Percentiles rank a stretch among this genome's conserved stretches.
These are phyloP conservation scores for Farysia itapuensis DNA, from an alignment of 1,284 basidiomycete genomes.

Conservation along the genomic window DNA sequence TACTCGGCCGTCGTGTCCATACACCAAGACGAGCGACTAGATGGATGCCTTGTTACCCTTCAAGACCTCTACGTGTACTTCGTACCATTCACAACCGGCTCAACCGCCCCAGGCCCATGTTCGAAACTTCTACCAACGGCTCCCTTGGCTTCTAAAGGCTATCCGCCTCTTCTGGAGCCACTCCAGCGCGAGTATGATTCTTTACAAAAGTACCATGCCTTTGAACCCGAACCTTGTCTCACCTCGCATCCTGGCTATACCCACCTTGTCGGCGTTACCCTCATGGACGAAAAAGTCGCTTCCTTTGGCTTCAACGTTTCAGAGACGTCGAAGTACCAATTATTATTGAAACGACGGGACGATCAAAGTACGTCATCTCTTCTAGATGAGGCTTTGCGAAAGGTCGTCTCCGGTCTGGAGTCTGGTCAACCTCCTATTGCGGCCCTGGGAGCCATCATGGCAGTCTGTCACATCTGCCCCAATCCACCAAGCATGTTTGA, in stretches of 20 bases:
- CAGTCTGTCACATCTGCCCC: no score
- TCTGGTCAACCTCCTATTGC: no score
- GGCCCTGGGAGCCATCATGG: no score
- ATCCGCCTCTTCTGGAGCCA: conserved; percentile 19
- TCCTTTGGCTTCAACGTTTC: conserved; percentile 28
- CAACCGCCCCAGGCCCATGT: neutral
- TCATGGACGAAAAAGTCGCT: conserved; percentile 16
- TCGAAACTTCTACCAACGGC: conserved; percentile 1
- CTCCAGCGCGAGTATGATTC: conserved; percentile 19
- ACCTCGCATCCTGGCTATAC: conserved; percentile 1
- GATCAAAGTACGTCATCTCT: neutral
- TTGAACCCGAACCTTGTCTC: conserved; percentile 7
- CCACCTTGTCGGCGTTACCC: conserved; percentile 8
- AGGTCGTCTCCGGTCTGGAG: no score
- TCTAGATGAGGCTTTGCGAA: conserved; percentile 7
- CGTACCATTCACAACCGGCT: neutral
- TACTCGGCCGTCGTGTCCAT: conserved; percentile 12
- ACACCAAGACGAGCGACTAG: neutral
- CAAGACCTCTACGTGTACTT: conserved; percentile 23
- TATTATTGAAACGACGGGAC: conserved; percentile 2
- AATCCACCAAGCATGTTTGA: no score
- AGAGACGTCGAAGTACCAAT: conserved; percentile 10
- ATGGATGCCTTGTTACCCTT: conserved; percentile 2
- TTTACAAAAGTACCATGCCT: conserved; percentile 10
- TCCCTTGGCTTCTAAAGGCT: conserved; percentile 6